These are phyloP conservation scores for Plenodomus biglobosus DNA, from an alignment of 2,329 filamentous ascomycete species.

Conservation along the genomic window DNA sequence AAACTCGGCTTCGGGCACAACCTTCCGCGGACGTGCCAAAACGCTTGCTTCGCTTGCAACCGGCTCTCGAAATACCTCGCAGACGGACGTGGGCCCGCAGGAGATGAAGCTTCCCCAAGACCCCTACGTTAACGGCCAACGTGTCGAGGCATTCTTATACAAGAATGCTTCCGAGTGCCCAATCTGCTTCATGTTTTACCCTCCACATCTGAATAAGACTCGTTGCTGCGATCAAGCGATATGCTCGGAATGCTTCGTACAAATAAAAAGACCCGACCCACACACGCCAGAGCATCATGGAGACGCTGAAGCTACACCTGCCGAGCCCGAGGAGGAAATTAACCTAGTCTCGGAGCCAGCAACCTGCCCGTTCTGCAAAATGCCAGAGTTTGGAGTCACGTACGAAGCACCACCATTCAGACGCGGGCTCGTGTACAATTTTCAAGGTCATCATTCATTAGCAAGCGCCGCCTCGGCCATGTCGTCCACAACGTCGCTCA, in stretches of 20 bases:
- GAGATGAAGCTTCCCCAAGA: slow-evolving; percentile 81
- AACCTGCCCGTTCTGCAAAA: slow-evolving; percentile 91
- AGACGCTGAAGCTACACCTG: slow-evolving; percentile 45
- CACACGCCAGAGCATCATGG: slow-evolving; percentile 77
- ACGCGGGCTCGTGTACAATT: slow-evolving; percentile 72
- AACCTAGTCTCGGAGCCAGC: slow-evolving; percentile 88
- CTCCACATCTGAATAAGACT: slow-evolving; percentile 90
- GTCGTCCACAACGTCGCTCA: slow-evolving; percentile 82
- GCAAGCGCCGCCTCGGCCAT: slow-evolving; percentile 67
- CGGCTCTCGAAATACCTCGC: slow-evolving; percentile 71
- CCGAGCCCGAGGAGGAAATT: slow-evolving; percentile 54
- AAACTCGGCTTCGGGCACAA: slow-evolving; percentile 50
- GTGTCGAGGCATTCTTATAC: slow-evolving; percentile 89
- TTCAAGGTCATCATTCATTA: slow-evolving; percentile 55
- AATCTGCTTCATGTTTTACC: slow-evolving; percentile 95
- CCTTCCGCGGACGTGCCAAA: slow-evolving; percentile 82
- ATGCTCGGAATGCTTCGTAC: slow-evolving; percentile 98
- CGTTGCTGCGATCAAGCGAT: slow-evolving; percentile 95
- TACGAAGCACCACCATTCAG: slow-evolving; percentile 89
- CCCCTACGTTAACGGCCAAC: slow-evolving; percentile 90
- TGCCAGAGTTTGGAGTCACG: slow-evolving; percentile 93
- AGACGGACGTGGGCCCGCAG: slow-evolving; percentile 70
- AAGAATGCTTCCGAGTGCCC: slow-evolving; percentile 89
- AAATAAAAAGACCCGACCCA: slow-evolving; percentile 93
- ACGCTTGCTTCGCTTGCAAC: slow-evolving; percentile 81